Percentiles rank a stretch among this genome's conserved stretches.
These are phyloP conservation scores for Solanum phureja DNA, from an alignment of 257 asterid genomes.

Conservation along the genomic window DNA sequence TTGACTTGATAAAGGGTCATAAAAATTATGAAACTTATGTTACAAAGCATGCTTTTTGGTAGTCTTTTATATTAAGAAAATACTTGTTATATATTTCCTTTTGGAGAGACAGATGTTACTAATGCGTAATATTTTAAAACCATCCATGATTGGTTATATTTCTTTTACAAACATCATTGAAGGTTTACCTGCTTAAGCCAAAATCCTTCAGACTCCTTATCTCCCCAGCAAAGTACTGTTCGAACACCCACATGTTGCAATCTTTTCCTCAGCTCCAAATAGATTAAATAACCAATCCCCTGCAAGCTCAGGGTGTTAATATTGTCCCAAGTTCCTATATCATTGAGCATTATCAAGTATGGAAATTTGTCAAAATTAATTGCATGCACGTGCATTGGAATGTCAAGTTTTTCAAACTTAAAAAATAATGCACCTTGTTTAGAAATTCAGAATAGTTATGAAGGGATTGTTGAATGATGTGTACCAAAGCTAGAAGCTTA, in stretches of 20 bases:
- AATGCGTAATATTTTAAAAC: background rate
- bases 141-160: background rate
- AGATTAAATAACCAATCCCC: constrained; percentile 72
- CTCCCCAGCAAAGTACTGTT: constrained; percentile 83
- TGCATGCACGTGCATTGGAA: background rate
- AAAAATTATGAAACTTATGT: background rate
- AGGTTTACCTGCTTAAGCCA: constrained; percentile 73
- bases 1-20: background rate
- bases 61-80: background rate
- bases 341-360: background rate
- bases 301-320: constrained; percentile 17
- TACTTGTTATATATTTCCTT: background rate
- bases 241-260: constrained; percentile 63
- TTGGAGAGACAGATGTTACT: background rate
- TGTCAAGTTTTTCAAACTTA: background rate
- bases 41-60: background rate
- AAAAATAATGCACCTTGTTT: background rate
- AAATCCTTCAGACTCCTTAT: constrained; percentile 83
- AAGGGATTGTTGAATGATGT: background rate
- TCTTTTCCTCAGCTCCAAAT: constrained; percentile 58
- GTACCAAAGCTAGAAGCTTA: background rate
- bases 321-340: background rate
- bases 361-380: background rate
- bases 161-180: background rate
- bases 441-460: background rate